Evolutionary conservation across 768 basidiomycete species (phyloP), one percentile per base, ranked within the genome.

Genomic region (Clavulina sp.): DNA sequence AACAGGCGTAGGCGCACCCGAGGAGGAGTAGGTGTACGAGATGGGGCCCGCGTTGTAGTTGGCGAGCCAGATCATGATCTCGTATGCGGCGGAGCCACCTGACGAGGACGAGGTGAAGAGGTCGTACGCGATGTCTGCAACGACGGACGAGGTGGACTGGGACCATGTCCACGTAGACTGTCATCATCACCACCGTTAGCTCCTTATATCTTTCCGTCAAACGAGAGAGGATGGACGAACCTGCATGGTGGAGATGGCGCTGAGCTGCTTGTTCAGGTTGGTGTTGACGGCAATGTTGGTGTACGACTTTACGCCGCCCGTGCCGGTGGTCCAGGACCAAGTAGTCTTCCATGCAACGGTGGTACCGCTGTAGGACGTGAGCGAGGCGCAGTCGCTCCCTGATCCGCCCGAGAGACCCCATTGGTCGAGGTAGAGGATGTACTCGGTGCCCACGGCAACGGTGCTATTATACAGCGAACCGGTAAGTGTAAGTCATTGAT

Each of bases 21-120:
- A 49, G 0, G 68, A 61, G 58, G 64, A 62, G 60, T 77, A 80
- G 0, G 56, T 19, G 19, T 65, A 62, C 13, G 75, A 75, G 54
- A 80, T 78, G 1, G 80, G 80, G 2, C 70, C 70, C 3, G 77
- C 71, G 56, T 73, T 73, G 65, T 62, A 69, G 58, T 72, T 75
- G 0, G 69, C 77, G 13, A 80, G 70, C 80, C 79, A 80, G 54
- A 81, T 62, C 79, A 81, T 81, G 57, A 80, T 68, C 54, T 73
- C 71, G 54, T 65, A 58, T 30, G 57, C 54, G 49, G 69, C 69
- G 34, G 68, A 61, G 30, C 78, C 78, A 1, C 72, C 72, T 32
- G 74, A 38, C 3, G 65, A 64, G 54, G 58, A 58, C 2, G 78
- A 73, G 0, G 78, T 81, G 67, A 81, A 82, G 1, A 81, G 54